These are phyloP conservation scores for Colletotrichum endophyticum DNA, from an alignment of 2,329 filamentous ascomycete genomes.

Conservation along the genomic window DNA sequence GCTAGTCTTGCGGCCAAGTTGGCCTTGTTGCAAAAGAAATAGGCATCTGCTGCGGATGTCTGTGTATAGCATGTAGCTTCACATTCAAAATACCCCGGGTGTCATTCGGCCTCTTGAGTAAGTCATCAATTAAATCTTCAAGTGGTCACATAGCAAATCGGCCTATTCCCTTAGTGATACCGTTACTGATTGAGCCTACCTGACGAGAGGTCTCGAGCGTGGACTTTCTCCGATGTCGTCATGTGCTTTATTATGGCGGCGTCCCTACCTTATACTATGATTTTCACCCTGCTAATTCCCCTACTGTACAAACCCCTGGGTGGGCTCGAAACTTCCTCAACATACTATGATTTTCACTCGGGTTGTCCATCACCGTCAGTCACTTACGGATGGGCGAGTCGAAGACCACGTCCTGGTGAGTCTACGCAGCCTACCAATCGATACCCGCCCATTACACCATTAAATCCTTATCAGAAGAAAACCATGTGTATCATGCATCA, in stretches of 20 bases:
- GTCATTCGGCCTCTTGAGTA: background rate
- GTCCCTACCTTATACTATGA: background rate
- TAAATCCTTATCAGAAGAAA: constrained; percentile 14
- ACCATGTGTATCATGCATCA: constrained; percentile 17
- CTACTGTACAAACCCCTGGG: too few species aligned
- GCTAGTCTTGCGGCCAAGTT: constrained; percentile 20
- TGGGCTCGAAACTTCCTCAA: too few species aligned
- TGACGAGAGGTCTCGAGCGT: background rate
- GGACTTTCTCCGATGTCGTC: background rate
- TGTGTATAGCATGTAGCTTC: background rate
- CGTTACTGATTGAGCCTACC: background rate
- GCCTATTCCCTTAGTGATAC: background rate
- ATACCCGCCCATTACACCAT: background rate
- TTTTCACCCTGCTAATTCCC: too few species aligned
- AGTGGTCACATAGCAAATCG: background rate
- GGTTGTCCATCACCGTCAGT: background rate
- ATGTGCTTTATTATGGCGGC: background rate
- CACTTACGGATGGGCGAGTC: background rate
- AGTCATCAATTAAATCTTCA: background rate
- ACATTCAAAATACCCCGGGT: constrained; percentile 6
- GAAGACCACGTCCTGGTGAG: background rate
- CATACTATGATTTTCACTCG: background rate
- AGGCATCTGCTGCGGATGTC: background rate
- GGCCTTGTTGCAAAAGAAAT: constrained; percentile 2
- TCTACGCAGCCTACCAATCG: background rate